Evolutionary conservation across 441 rosid genomes (phyloP), one percentile per base, ranked within the genome.

Genomic region (Caryocar brasiliense): DNA sequence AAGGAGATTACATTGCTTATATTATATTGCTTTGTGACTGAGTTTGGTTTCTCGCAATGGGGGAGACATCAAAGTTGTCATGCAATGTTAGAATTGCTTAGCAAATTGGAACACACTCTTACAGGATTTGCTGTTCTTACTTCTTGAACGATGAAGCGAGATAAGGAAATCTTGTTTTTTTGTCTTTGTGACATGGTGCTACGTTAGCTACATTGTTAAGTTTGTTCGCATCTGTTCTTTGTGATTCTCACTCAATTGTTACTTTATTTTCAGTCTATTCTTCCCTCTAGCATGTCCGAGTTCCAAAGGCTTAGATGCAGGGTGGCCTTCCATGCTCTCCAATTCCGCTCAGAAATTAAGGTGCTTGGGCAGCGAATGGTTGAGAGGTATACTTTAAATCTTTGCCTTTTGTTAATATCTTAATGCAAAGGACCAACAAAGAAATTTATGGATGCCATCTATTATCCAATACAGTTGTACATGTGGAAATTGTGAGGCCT

Each of bases 251-350:
- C 46, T 35, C 24, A 44, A 14, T 50, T 58, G 15, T 33, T 13
- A 11, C 53, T 21, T 68, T 51, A 61, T 44, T 76, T 55, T 42
- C 87, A 89, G 97, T 74, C 96, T 34, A 68, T 76, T 61, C 88
- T 93, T 62, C 97, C 97, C 17, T 70, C 76, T 47, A 71, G 81
- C 59, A 78, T 93, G 85, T 64, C 72, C 6, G 97, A 93, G 62
- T 74, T 80, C 51, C 97, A 93, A 68, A 81, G 96, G 68, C 86
- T 93, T 40, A 79, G 99, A 73, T 93, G 99, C 67, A 80, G 96
- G 51, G 97, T 89, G 59, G 87, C 91, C 41, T 93, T 89, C 61
- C 97, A 88, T 70, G 95, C 97, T 23, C 95, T 93, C 58, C 88
- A 82, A 61, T 86, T 93, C 66, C 93, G 95, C 49, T 58, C 75